Conservation (phyloP, 495 filamentous ascomycete species). For the Talaromyces thailandensis region DNA sequence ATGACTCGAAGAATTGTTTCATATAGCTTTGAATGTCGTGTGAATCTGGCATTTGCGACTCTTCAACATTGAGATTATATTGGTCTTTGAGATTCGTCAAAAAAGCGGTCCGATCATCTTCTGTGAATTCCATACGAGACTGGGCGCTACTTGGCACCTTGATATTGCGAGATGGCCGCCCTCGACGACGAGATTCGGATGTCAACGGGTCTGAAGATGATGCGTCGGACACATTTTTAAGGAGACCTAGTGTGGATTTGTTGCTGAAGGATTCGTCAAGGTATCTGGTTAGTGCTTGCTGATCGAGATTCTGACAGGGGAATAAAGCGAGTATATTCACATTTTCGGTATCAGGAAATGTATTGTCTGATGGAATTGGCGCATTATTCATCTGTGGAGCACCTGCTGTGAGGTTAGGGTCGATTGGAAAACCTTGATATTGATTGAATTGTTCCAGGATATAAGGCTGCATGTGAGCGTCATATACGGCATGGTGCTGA, state of each 20-base stretch:
- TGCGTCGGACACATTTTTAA: neutral
- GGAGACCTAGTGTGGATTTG: neutral
- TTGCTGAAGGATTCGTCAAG: neutral
- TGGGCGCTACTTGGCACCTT: neutral
- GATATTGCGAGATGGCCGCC: neutral
- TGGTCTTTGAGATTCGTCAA: neutral
- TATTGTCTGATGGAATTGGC: neutral
- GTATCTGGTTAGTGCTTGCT: neutral
- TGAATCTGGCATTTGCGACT: neutral
- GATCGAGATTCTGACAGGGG: neutral
- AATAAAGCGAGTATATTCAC: constrained; percentile 3
- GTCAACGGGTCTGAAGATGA: neutral
- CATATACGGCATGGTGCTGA: neutral
- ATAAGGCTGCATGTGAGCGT: neutral
- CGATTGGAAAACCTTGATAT: constrained; percentile 3
- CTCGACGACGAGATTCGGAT: neutral
- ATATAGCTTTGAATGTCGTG: neutral
- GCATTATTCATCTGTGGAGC: neutral
- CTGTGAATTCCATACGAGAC: neutral
- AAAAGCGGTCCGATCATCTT: neutral
- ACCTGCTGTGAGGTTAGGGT: constrained; percentile 1
- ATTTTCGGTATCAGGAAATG: neutral
- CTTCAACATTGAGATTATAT: neutral
- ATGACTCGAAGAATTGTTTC: constrained; percentile 2
- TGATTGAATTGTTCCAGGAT: neutral